Conservation (phyloP, 192 early-diverging fungal species). For the Backusella macrospora region DNA sequence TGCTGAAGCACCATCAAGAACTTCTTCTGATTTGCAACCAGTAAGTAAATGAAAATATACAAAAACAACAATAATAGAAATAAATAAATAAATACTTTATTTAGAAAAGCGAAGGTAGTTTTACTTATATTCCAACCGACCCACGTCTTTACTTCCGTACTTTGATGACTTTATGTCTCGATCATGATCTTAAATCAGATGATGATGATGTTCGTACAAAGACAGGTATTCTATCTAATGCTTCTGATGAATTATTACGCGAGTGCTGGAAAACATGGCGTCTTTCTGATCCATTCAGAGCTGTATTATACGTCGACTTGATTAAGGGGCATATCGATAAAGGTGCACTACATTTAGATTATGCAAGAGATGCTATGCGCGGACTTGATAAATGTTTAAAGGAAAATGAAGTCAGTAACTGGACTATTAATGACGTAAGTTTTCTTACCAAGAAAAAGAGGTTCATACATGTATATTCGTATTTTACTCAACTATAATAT, state of each 20-base stretch:
- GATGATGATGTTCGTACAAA: slow-evolving; percentile 43
- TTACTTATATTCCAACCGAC: slow-evolving; percentile 59
- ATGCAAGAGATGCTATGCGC: slow-evolving; percentile 43
- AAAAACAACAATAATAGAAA: neutral
- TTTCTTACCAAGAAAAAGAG: neutral
- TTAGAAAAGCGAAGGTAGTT: slow-evolving; percentile 35
- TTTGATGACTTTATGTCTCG: slow-evolving; percentile 63
- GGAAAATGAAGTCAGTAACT: slow-evolving; percentile 48
- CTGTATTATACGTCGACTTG: slow-evolving; percentile 53
- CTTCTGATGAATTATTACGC: slow-evolving; percentile 57
- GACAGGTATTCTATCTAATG: slow-evolving; percentile 50
- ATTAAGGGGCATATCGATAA: slow-evolving; percentile 48
- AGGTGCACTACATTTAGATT: slow-evolving; percentile 34
- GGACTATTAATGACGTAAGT: slow-evolving; percentile 61
- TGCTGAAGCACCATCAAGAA: neutral
- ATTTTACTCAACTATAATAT: neutral
- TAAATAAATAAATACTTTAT: neutral
- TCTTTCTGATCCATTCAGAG: slow-evolving; percentile 56
- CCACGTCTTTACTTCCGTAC: slow-evolving; percentile 62
- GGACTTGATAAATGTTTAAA: slow-evolving; percentile 49
- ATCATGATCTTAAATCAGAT: slow-evolving; percentile 51
- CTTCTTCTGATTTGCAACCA: neutral
- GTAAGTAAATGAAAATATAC: neutral
- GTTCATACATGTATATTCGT: too few species aligned
- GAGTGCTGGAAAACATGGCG: slow-evolving; percentile 74